Evolutionary conservation across 208 protist species (phyloP), one percentile per base, ranked within the genome.

Genomic region (Wallacemonas collosoma): DNA sequence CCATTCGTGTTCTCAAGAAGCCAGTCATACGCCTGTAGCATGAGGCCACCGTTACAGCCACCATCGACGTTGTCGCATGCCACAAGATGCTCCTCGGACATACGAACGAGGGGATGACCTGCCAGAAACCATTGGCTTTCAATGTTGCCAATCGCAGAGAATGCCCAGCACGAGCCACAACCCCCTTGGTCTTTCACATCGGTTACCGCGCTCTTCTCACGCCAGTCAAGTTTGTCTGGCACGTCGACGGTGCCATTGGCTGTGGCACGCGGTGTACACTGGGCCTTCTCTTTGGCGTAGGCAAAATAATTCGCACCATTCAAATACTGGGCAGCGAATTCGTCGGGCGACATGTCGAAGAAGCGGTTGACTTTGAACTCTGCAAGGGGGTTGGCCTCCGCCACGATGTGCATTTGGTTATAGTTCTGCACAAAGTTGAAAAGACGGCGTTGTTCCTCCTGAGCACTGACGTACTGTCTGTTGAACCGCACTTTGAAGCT

Each of bases 141-240:
- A 39, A 93, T 90, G 76, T 82, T 88, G 48, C 86, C 88, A 17
- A 85, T 77, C 14, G 88, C 56, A 6, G 89, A 95, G 86, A 99
- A 99, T 40, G 97, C 73, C 97, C 97, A 99, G 88, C 97, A 99
- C 3, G 89, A 96, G 66, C 97, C 98, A 79, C 97, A 99, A 41
- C 60, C 58, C 43, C 91, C 93, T 84, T 98, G 97, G 78, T 98
- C 87, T 86, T 98, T 98, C 44, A 99, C 96, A 9, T 71, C 76
- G 3, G 93, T 95, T 64, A 98, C 94, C 14, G 87, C 92, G 50
- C 91, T 92, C 67, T 93, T 83, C 39, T 64, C 14, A 38, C 90
- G 84, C 96, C 94, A 98, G 82, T 98, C 93, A 61, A 73, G 4
- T 17, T 35, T 44, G n/a, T 11, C 44, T 2, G 68, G 68, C 6